Percentiles rank a stretch among this genome's conserved stretches.
Evolutionary conservation across 495 filamentous ascomycete species (phyloP).

Genomic region (Penicillium mononematosum): DNA sequence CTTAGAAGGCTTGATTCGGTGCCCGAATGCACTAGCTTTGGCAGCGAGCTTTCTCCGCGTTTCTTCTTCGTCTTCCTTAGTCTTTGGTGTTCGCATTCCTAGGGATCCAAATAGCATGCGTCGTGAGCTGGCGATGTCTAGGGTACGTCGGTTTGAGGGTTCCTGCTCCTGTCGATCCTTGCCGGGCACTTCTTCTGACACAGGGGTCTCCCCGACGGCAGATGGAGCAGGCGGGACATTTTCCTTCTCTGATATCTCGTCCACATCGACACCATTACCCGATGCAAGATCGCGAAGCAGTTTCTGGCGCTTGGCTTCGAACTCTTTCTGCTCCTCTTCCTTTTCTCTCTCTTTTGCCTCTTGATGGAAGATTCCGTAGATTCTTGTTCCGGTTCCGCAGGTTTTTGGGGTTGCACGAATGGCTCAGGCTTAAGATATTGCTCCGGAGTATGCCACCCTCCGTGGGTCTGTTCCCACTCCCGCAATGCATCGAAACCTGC

Average conservation of each 20-base stretch:
- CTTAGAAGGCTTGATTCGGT: slow-evolving; percentile 16
- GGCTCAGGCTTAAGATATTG: neutral
- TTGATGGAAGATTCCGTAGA: slow-evolving; percentile 14
- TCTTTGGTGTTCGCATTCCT: slow-evolving; percentile 66
- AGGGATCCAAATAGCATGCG: slow-evolving; percentile 71
- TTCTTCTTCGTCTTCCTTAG: slow-evolving; percentile 63
- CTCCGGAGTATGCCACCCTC: slow-evolving; percentile 29
- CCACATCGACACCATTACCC: slow-evolving; percentile 51
- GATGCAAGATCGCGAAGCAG: slow-evolving; percentile 51
- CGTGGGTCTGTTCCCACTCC: slow-evolving; percentile 34
- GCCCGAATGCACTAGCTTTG: slow-evolving; percentile 28
- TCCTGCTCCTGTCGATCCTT: slow-evolving; percentile 16
- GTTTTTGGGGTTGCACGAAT: neutral
- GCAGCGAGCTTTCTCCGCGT: slow-evolving; percentile 56
- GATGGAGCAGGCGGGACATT: slow-evolving; percentile 28
- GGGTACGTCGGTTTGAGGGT: slow-evolving; percentile 39
- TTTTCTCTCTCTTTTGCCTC: slow-evolving; percentile 20
- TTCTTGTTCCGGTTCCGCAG: slow-evolving; percentile 3
- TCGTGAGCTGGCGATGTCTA: slow-evolving; percentile 65
- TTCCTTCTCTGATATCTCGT: slow-evolving; percentile 36
- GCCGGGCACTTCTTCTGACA: slow-evolving; percentile 5
- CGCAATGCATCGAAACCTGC: slow-evolving; percentile 50
- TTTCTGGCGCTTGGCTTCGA: slow-evolving; percentile 52
- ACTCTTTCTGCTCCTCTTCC: slow-evolving; percentile 34
- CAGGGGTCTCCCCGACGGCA: slow-evolving; percentile 7